These are phyloP conservation scores for Chaetomiaceae sp. DNA, from an alignment of 2,329 filamentous ascomycete genomes.

Conservation along the genomic window DNA sequence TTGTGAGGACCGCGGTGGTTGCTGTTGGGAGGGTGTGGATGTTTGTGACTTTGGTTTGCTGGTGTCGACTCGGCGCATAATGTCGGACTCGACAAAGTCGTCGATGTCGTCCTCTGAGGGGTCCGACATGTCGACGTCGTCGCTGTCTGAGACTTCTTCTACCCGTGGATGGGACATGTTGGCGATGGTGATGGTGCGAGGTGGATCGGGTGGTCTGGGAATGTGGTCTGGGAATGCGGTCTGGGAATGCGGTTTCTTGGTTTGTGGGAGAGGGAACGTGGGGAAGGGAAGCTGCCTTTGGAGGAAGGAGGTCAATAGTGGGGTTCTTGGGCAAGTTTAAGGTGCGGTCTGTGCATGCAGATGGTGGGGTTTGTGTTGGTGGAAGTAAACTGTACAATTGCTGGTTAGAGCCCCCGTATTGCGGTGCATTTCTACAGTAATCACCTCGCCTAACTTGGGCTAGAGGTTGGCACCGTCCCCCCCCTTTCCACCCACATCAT, in stretches of 20 bases:
- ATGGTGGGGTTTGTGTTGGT: neutral
- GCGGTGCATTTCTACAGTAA: no score
- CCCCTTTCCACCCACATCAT: no score
- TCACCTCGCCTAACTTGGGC: no score
- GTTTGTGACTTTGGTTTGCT: no score
- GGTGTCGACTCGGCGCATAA: constrained; percentile 43
- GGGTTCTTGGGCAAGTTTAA: constrained; percentile 1
- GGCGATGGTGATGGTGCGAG: neutral
- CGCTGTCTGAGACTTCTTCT: constrained; percentile 86
- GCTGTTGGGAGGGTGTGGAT: no score
- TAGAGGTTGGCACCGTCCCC: no score
- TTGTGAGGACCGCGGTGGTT: neutral
- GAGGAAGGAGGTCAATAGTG: constrained; percentile 5
- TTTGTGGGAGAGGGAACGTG: neutral
- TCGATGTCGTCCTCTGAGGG: constrained; percentile 82
- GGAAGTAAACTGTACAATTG: neutral
- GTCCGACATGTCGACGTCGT: constrained; percentile 69
- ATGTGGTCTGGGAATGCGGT: neutral
- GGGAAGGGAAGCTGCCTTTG: neutral
- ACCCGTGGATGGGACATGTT: constrained; percentile 68
- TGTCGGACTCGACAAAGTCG: constrained; percentile 56
- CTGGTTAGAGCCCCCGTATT: no score
- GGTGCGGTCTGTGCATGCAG: constrained; percentile 5
- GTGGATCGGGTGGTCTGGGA: neutral
- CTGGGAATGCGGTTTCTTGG: neutral